A percentile compares a stretch with the other conserved stretches of the same genome.
Evolutionary conservation across 148 eudicot species (phyloP).

Genomic region (Euryodendron excelsum): DNA sequence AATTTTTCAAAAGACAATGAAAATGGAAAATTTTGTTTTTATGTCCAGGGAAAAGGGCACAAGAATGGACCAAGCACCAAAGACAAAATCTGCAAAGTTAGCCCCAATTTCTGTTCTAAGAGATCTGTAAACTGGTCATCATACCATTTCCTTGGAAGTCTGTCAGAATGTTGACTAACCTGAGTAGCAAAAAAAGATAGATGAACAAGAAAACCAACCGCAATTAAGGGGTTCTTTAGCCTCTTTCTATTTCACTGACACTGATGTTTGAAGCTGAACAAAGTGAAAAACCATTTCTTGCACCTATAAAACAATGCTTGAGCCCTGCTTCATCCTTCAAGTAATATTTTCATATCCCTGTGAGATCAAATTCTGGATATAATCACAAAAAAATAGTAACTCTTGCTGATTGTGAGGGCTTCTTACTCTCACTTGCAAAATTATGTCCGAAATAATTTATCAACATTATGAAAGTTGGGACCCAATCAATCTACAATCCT

Average conservation of each 20-base stretch:
- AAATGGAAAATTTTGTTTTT: neutral
- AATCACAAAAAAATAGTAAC: neutral
- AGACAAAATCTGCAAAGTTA: neutral
- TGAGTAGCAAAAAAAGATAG: neutral
- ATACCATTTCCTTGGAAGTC: neutral
- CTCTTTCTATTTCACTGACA: neutral
- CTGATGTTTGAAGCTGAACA: neutral
- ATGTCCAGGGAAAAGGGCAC: neutral
- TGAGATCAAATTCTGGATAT: neutral
- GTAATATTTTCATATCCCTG: neutral
- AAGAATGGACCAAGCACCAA: neutral
- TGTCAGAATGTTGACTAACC: neutral
- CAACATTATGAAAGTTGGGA: neutral
- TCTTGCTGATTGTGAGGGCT: neutral
- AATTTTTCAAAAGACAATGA: neutral
- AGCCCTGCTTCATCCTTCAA: neutral
- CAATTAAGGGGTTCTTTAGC: neutral
- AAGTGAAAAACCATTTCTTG: neutral
- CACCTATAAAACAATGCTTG: neutral
- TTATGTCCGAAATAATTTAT: neutral
- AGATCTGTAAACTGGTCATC: neutral
- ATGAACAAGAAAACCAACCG: neutral
- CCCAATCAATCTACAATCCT: constrained; percentile 5
- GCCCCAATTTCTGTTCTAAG: neutral
- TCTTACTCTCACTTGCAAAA: neutral